Evolutionary conservation across 495 filamentous ascomycete species (phyloP), one percentile per base, ranked within the genome.

Genomic region (Neurospora sp.): DNA sequence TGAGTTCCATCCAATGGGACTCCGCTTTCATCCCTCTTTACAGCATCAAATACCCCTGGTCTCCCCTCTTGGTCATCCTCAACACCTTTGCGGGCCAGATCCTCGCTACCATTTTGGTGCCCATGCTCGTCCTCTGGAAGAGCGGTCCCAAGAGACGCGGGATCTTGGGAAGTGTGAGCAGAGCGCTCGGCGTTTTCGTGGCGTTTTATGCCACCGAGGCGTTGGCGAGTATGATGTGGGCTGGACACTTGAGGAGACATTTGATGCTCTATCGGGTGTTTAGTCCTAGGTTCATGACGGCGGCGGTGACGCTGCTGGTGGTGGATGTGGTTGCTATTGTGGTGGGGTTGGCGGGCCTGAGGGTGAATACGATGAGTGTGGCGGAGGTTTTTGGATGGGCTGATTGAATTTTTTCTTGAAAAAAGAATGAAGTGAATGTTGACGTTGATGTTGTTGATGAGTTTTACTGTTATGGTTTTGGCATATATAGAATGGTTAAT

Each of bases 241-340:
- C 95, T 0, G 94, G 92, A 8, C 88, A 92, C 77, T 83, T 99
- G 70, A 84, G 96, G 44, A 86, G 96, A 70, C 96, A 99, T 83
- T 85, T 99, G 69, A 99, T 99, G 96, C 85, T 99, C 39, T 98
- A 95, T 82, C 89, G 96, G n/a, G 93, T 99, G 70, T 99, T 99
- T 76, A 90, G 85, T 80, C 96, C 96, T 40, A 81, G 94, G 42
- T 98, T 94, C 81, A 93, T 98, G 93, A 88, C 92, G 75, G 93
- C 92, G 3, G 92, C 92, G 0, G 84, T 85, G 2, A 89, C 91
- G 42, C 75, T 98, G 71, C 76, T 93, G 23, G 86, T 93, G 16
- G 90, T 96, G 14, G 96, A 98, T 76, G 72, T 96, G 1, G 86
- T 97, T 27, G 86, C 88, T 3, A 85, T 93, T 16, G 39, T 90